These are phyloP conservation scores for Sherardia arvensis DNA, from an alignment of 257 asterid species.

Conservation along the genomic window DNA sequence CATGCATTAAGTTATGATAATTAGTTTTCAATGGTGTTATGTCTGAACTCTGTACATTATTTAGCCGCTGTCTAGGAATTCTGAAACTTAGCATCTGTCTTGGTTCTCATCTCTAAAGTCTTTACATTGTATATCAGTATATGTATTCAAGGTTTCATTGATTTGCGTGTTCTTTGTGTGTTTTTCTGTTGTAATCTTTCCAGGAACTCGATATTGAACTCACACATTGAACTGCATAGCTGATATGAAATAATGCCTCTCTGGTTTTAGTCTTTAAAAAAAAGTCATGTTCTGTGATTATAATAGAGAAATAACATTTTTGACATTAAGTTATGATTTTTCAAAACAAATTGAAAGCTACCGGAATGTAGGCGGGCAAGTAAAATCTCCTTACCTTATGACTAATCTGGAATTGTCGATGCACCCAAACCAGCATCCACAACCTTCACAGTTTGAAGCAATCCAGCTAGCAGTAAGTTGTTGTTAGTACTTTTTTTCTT, in stretches of 20 bases:
- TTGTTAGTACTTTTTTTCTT: neutral
- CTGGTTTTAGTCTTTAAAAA: neutral
- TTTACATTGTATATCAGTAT: no score
- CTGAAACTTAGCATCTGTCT: no score
- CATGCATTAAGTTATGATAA: no score
- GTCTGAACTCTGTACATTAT: no score
- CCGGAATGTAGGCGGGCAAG: conserved; percentile 30
- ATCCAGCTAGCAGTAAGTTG: conserved; percentile 55
- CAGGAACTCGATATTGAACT: no score
- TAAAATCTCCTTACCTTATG: conserved; percentile 34
- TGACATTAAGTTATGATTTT: conserved; percentile 4
- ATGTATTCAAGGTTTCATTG: no score
- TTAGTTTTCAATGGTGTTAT: no score
- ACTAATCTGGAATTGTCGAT: conserved; percentile 39
- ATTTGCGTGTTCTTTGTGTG: no score
- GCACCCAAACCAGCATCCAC: conserved; percentile 11
- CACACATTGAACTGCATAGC: neutral
- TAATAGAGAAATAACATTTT: neutral
- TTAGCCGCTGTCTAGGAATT: no score
- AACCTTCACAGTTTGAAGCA: conserved; percentile 39
- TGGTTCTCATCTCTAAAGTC: no score
- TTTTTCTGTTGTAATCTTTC: no score
- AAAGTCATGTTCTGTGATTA: neutral
- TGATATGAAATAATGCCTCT: neutral
- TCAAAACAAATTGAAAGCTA: conserved; percentile 45